These are phyloP conservation scores for Cymbopogon flexuosus DNA, from an alignment of 202 grass and related monocot species.

Conservation along the genomic window DNA sequence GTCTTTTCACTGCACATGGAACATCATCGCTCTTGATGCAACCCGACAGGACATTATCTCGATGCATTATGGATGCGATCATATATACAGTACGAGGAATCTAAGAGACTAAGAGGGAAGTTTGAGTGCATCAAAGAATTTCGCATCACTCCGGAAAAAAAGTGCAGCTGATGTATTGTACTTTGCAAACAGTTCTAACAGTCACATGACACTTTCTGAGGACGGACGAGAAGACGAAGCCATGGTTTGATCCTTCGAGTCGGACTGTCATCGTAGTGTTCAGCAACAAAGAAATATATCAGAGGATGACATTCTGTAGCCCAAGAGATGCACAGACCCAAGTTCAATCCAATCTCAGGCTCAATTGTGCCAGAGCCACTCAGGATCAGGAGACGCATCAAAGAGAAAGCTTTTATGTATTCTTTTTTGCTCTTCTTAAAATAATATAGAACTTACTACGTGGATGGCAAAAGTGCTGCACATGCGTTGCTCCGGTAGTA, in stretches of 20 bases:
- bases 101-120: not conserved
- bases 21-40: not conserved
- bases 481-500: not conserved
- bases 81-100: not conserved
- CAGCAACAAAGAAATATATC: not conserved
- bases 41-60: not conserved
- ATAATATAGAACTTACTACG: not conserved
- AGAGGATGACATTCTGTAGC: not conserved
- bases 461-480: not conserved
- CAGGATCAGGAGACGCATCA: not conserved
- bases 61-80: not conserved
- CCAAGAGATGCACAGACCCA: not conserved
- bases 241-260: not conserved
- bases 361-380: not conserved
- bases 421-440: not conserved
- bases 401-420: not conserved
- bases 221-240: not conserved
- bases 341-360: not conserved
- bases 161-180: constrained; percentile 1
- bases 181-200: not conserved
- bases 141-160: not conserved
- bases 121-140: not conserved
- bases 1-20: constrained; percentile 18
- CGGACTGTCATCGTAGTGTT: not conserved
- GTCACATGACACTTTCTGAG: not conserved